These are phyloP conservation scores for Hypoxylon sp. DNA, from an alignment of 2,329 filamentous ascomycete genomes.

Conservation along the genomic window DNA sequence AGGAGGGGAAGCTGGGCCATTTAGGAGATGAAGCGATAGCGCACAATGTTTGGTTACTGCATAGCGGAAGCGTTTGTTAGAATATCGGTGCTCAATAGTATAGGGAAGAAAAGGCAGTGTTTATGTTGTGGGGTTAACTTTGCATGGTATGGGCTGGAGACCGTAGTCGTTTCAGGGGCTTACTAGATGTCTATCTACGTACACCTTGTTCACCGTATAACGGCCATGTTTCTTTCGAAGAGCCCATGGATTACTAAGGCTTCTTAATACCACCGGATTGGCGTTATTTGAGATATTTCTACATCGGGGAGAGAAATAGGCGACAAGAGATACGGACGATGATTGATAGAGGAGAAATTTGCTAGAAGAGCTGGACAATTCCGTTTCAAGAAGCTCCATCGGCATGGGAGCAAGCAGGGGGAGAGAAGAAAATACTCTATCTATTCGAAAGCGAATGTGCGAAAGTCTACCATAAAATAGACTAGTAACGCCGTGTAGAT, in stretches of 20 bases:
- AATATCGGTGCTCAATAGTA: background rate
- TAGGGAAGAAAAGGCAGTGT: conserved; percentile 8
- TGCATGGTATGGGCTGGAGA: conserved; percentile 13
- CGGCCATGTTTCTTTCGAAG: conserved; percentile 15
- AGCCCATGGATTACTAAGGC: background rate
- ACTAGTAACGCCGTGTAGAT: background rate
- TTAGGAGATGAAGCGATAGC: conserved; percentile 52
- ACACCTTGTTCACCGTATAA: conserved; percentile 5
- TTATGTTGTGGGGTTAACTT: conserved; percentile 2
- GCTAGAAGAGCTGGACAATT: conserved; percentile 11
- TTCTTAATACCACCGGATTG: conserved; percentile 19
- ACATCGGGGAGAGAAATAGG: background rate
- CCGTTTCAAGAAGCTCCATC: background rate
- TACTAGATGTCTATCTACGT: conserved; percentile 6
- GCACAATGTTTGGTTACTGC: conserved; percentile 9
- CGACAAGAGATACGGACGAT: conserved; percentile 5
- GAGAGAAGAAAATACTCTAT: conserved; percentile 1
- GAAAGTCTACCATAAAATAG: background rate
- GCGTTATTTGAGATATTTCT: conserved; percentile 20
- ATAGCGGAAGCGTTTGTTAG: conserved; percentile 29
- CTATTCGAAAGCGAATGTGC: background rate
- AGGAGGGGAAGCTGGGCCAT: conserved; percentile 81
- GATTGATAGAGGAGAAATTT: conserved; percentile 21
- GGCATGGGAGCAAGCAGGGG: background rate
- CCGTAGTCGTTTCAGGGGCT: conserved; percentile 7